These are phyloP conservation scores for Aspergillus eucalypticola DNA, from an alignment of 2,329 filamentous ascomycete genomes.

Conservation along the genomic window DNA sequence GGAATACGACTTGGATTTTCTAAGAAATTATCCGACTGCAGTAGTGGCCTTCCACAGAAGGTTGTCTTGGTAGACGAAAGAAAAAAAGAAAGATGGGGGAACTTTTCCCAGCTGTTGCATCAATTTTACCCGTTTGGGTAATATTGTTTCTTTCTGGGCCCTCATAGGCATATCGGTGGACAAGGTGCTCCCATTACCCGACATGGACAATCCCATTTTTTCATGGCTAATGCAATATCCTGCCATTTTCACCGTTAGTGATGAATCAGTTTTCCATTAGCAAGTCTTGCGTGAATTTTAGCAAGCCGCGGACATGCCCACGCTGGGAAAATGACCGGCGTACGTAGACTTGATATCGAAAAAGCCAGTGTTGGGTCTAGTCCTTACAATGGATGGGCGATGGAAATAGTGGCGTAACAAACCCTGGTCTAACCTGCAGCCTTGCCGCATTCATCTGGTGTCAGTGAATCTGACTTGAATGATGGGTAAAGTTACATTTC, in stretches of 20 bases:
- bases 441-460: slow-evolving; percentile 14
- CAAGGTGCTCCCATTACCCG: neutral
- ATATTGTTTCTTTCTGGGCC: neutral
- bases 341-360: slow-evolving; percentile 3
- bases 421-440: slow-evolving; percentile 19
- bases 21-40: neutral
- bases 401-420: slow-evolving; percentile 16
- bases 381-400: neutral
- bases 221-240: neutral
- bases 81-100: neutral
- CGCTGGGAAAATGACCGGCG: neutral
- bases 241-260: neutral
- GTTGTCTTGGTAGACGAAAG: neutral
- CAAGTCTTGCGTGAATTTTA: neutral
- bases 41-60: neutral
- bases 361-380: slow-evolving; percentile 1
- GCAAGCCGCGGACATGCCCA: neutral
- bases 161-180: too few relatives aligned
- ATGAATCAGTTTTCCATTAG: neutral
- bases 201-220: neutral
- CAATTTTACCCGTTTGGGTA: slow-evolving; percentile 3
- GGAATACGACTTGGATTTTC: neutral
- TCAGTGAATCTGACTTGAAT: slow-evolving; percentile 4
- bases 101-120: neutral
- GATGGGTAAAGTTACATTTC: too few relatives aligned